Base-by-base conservation (phyloP, 2,329 filamentous ascomycete species). In the Aureobasidium sp. region DNA sequence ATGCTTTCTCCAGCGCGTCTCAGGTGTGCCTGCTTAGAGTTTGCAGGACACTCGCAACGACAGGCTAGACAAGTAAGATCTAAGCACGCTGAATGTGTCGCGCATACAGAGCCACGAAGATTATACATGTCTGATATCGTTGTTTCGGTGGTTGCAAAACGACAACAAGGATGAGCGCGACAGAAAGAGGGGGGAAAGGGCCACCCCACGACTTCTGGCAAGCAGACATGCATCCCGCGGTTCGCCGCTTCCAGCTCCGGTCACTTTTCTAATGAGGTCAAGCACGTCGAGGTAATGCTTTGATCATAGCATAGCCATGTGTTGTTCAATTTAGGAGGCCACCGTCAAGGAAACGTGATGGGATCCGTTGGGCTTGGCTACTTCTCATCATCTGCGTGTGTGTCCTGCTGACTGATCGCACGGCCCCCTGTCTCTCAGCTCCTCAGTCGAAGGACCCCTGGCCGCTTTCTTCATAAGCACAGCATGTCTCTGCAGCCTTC, bases 381-480 rank as follows among this genome's bases (percentile, higher is more conserved):
- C 17, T 17, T n/a, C 17, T 32, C 20, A 39, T 47, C 55, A 36
- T n/a, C 41, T 59, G 55, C 55, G 39, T 15, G 53, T 15, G 53
- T 56, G 53, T 56, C 53, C 53, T 44, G 53, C 53, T 56, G 53
- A 48, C n/a, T 47, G 17, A 1, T 32, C 24, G 55, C 55, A 59
- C 55, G 41, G 24, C 41, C 41, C 52, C 43, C 15, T 29, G 41
- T 59, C 32, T 59, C 55, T 48, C 43, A 32, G 39, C 43, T 56
- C 27, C 53, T 36, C 20, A 41, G n/a, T 24, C 36, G 53, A 43
- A 5, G 3, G 39, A 37, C 53, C 53, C 53, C 41, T 56, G 53
- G 44, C 39, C 53, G 26, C 4, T 56, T 24, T 44, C 39, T 26
- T n/a, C 41, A 46, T 46, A 56, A 56, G 46, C 39, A 44, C 39